Evolutionary conservation across 768 basidiomycete species (phyloP).

Genomic region (Porphyrellus cyaneotinctus): DNA sequence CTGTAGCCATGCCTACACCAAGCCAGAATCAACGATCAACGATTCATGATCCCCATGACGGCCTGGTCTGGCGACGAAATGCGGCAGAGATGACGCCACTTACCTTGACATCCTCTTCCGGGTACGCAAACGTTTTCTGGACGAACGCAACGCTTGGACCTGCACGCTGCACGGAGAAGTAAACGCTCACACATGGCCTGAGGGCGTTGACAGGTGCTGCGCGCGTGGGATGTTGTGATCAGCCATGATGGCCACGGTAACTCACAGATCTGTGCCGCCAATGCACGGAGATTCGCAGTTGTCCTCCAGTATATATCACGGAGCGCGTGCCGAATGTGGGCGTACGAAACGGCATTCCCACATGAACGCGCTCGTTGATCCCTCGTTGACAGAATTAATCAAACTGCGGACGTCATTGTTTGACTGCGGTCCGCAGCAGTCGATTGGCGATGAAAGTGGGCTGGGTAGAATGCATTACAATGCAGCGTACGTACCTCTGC

Average conservation of each 20-base stretch:
- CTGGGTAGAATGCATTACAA: background rate
- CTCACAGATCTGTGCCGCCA: conserved; percentile 60
- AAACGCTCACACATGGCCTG: conserved; percentile 64
- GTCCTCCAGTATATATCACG: background rate
- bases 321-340: conserved; percentile 4
- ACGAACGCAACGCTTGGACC: conserved; percentile 71
- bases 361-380: conserved; percentile 86
- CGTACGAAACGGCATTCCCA: conserved; percentile 90
- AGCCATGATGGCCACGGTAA: conserved; percentile 98
- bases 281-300: background rate
- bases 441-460: background rate
- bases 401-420: conserved; percentile 79
- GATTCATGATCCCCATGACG: background rate
- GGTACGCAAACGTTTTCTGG: conserved; percentile 73
- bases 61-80: too few relatives aligned
- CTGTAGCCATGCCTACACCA: conserved; percentile 70
- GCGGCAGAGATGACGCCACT: background rate
- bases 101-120: conserved; percentile 76
- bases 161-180: conserved; percentile 53
- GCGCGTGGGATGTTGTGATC: conserved; percentile 73
- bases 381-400: conserved; percentile 83
- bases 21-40: background rate
- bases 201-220: conserved; percentile 51
- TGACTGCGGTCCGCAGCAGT: conserved; percentile 43
- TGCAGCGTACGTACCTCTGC: conserved; percentile 50